Conservation (phyloP, 2,329 filamentous ascomycete genomes). For the Epichloe glyceriae region DNA sequence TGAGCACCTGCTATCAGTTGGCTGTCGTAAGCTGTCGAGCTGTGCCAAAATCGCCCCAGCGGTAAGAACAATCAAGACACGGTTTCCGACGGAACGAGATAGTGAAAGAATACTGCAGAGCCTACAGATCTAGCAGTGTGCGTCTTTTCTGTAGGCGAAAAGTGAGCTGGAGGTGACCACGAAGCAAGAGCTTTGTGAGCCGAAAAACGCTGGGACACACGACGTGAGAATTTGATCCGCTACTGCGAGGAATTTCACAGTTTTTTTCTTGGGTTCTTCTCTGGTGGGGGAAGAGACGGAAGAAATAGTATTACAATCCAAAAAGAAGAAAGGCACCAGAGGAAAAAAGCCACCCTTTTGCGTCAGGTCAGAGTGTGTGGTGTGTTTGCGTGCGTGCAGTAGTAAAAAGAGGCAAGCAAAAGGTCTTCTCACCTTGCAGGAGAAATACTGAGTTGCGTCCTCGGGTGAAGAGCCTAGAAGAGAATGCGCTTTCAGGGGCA, state of each 20-base stretch:
- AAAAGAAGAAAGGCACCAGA: background rate
- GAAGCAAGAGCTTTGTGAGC: background rate
- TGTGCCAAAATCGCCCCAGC: no score
- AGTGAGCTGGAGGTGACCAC: background rate
- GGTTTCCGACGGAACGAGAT: no score
- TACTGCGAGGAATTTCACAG: background rate
- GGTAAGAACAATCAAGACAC: no score
- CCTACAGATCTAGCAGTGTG: no score
- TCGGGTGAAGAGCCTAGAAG: background rate
- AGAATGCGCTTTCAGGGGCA: background rate
- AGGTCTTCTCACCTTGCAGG: no score
- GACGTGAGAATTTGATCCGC: background rate
- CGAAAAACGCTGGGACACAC: background rate
- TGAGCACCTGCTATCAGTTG: no score
- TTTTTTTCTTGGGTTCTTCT: background rate
- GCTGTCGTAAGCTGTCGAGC: no score
- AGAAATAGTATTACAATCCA: constrained; percentile 3
- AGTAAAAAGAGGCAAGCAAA: background rate
- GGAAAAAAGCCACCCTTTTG: background rate
- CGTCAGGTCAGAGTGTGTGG: background rate
- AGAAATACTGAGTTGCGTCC: no score
- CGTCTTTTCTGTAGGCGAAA: background rate
- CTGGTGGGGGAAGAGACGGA: background rate
- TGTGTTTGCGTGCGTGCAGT: background rate
- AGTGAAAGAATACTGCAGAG: no score